These are phyloP conservation scores for Nannochloropsis gaditana DNA, from an alignment of 108 stramenopile genomes.

Conservation along the genomic window DNA sequence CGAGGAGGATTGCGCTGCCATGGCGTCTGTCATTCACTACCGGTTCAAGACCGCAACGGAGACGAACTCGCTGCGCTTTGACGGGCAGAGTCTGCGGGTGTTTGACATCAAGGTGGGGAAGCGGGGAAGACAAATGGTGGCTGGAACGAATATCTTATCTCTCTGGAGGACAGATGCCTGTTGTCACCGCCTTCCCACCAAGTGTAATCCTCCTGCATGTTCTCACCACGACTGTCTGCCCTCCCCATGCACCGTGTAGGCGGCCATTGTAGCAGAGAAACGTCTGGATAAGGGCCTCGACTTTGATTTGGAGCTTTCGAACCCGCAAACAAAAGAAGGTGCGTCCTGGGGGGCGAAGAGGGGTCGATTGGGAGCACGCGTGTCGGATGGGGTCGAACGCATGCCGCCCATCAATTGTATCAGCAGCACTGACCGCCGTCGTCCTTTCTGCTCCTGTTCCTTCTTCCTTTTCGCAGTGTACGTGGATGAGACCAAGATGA, in stretches of 20 bases:
- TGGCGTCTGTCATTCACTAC: not conserved
- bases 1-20: not conserved
- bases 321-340: not conserved
- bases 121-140: not conserved
- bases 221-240: not conserved
- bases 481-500: not conserved
- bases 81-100: not conserved
- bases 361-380: no score
- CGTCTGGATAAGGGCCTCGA: not conserved
- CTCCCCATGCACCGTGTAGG: not conserved
- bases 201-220: not conserved
- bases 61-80: not conserved
- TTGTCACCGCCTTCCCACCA: not conserved
- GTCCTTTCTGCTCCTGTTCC: not conserved
- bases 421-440: no score
- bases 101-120: not conserved
- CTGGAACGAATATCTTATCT: not conserved
- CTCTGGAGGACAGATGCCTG: not conserved
- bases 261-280: slow-evolving; percentile 1
- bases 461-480: not conserved
- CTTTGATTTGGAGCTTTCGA: slow-evolving; percentile 5
- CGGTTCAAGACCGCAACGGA: slow-evolving; percentile 13
- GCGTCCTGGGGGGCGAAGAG: not conserved
- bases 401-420: no score
- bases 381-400: no score